Base-by-base conservation (phyloP, 2,329 filamentous ascomycete species). In the Orbilia blumenaviensis region DNA sequence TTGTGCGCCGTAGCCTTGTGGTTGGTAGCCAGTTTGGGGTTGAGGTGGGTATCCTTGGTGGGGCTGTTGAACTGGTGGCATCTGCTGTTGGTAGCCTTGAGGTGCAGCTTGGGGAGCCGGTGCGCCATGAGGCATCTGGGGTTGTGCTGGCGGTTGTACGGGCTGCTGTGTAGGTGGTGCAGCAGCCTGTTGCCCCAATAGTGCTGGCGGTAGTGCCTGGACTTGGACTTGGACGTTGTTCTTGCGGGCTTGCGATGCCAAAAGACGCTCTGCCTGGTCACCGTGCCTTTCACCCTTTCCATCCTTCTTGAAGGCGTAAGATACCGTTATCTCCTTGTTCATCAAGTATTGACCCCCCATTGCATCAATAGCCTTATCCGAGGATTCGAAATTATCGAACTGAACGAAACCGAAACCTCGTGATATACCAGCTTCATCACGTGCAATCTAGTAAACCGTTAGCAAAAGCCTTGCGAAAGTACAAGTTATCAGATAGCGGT, bases 281-380 rank as follows among this genome's bases (percentile, higher is more conserved):
- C 95, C 95, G 82, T 99, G 95, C 72, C 95, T 87, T 84, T 98
- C 94, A 80, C 94, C 94, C 85, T 97, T 97, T 79, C 95, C 95
- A 81, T 99, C 95, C 84, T 98, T 98, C 87, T 99, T 99, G 88
- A 97, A 98, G 41, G 95, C 95, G 83, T 98, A 99, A 84, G 98
- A 94, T 48, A 99, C 95, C 1, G 91, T 92, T 80, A 98, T 91
- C 83, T 97, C 92, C 85, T 97, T 97, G 86, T 95, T 97, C 86
- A 96, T 94, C 76, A 99, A 89, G 83, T 95, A 98, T 84, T 98
- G 94, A 61, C 93, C 93, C 82, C 97, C 92, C 91, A 99, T 94
- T 82, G 94, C 95, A 79, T 90, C 88, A 78, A 96, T 92, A 44
- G 95, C 94, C 77, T 92, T 91, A 81, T 99, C 95, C 9, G 93